Evolutionary conservation across 179 eudicot species (phyloP), one percentile per base, ranked within the genome.

Genomic region (Camellia oleifera): DNA sequence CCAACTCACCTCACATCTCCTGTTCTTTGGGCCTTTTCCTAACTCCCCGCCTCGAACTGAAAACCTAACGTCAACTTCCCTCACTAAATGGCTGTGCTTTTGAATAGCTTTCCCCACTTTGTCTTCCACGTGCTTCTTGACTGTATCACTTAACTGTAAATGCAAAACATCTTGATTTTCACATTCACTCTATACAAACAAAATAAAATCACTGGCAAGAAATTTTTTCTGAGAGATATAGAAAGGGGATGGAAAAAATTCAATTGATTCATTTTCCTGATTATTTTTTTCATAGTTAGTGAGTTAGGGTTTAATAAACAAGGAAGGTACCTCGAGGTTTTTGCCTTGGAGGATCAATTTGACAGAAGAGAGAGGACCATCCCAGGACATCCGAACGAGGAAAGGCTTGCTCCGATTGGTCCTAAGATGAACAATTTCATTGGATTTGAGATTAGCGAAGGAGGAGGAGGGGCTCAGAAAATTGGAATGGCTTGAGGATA

Each of bases 1-100:
- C 69, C 77, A 93, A 97, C 94, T 93, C 98, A 95, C 98, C 94
- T 93, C 98, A 56, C 94, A 93, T 90, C 93, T 86, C 50, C 92
- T 75, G 54, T 83, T 79, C 80, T 86, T 88, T 2, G 98, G 92
- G 68, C 98, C 98, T 92, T 88, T 95, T 23, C 97, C 90, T 64
- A 91, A 79, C 76, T 91, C 92, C 32, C 98, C 97, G 13, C 98
- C 96, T 26, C 98, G 90, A 79, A 86, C 89, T 52, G 97, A 93
- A 70, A 95, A 67, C 74, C 97, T 86, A 69, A 95, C 96, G 81
- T 95, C 97, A n/a, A 95, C 97, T 85, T 93, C 97, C 83, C 97
- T 85, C 54, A 90, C 97, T 74, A 95, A 81, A 84, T 91, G 89
- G 85, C 91, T 90, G 77, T 95, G 97, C 80, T 92, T 88, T 77